Conservation (phyloP, 2,329 filamentous ascomycete genomes). For the Talaromyces sp. region DNA sequence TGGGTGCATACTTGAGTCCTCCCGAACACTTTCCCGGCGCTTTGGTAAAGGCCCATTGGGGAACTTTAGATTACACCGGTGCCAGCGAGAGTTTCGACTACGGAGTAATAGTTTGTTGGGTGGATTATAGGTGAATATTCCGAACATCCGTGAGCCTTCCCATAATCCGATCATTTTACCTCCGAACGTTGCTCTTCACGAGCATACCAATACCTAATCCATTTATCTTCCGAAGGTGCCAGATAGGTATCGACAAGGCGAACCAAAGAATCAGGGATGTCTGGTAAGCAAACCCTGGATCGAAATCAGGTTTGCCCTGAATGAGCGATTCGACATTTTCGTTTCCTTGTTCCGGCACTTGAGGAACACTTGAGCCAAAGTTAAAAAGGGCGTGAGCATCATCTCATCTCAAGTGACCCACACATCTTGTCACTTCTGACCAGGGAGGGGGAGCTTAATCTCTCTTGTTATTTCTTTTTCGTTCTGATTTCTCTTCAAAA, state of each 20-base stretch:
- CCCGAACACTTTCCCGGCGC: neutral
- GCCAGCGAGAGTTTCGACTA: conserved; percentile 3
- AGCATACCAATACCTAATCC: neutral
- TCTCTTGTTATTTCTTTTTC: neutral
- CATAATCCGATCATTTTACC: neutral
- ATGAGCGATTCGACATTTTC: neutral
- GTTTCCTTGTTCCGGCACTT: neutral
- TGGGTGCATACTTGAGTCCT: neutral
- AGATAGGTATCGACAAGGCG: neutral
- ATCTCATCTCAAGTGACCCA: neutral
- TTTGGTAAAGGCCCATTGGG: conserved; percentile 5
- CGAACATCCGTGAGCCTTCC: conserved; percentile 3
- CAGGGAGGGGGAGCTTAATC: neutral
- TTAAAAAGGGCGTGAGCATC: neutral
- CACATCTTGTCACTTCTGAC: neutral
- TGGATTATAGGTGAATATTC: conserved; percentile 3
- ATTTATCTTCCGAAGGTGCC: conserved; percentile 1
- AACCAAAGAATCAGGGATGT: neutral
- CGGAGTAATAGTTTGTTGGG: conserved; percentile 15
- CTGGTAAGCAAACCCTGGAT: neutral
- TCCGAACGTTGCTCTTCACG: neutral
- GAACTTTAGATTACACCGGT: neutral
- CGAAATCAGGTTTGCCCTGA: neutral
- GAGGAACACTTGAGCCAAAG: neutral
- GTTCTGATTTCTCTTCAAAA: neutral